A percentile compares a stretch with the other conserved stretches of the same genome.
These are phyloP conservation scores for Ceratocystis diversiconidia DNA, from an alignment of 2,329 filamentous ascomycete genomes.

Conservation along the genomic window DNA sequence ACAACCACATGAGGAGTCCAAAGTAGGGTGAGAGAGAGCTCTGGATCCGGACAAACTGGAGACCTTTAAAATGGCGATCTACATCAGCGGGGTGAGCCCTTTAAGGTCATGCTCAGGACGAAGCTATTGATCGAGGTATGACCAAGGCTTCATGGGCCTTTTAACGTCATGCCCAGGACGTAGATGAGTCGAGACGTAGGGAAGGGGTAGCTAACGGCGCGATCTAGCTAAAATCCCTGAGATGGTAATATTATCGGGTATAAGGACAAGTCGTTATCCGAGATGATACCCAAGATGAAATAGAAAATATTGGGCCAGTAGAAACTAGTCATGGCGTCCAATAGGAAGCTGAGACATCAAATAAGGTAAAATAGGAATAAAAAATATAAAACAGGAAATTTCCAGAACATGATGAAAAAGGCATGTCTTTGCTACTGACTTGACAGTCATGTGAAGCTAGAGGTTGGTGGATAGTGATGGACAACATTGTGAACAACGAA, in stretches of 20 bases:
- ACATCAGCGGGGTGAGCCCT: constrained; percentile 6
- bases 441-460: background rate
- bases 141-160: constrained; percentile 23
- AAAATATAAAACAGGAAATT: background rate
- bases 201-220: background rate
- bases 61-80: constrained; percentile 14
- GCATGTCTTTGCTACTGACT: no score
- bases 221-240: background rate
- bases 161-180: constrained; percentile 31
- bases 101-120: constrained; percentile 12
- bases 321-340: background rate
- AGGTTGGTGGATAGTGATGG: background rate
- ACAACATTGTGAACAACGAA: background rate
- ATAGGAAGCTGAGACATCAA: background rate
- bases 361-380: background rate
- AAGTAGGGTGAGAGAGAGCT: background rate
- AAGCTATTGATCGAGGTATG: background rate
- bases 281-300: background rate
- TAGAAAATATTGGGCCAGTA: background rate
- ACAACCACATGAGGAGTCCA: background rate
- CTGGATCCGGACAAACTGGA: constrained; percentile 9
- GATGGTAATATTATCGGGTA: background rate
- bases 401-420: background rate
- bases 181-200: constrained; percentile 1
- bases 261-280: background rate